Evolutionary conservation across 768 basidiomycete species (phyloP).

Genomic region (Albatrellus ellisii): DNA sequence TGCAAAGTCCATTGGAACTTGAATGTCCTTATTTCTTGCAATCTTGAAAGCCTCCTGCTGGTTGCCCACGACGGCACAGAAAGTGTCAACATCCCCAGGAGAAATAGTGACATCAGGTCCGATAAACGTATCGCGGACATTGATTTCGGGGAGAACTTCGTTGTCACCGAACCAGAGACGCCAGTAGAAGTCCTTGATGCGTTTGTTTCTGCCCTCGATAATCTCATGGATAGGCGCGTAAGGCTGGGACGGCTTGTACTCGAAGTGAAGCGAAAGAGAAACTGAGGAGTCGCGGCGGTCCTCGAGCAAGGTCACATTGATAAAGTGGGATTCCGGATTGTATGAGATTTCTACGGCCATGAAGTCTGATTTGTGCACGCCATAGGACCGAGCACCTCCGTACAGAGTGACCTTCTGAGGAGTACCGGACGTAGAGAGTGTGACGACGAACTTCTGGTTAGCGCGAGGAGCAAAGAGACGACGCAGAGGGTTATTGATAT

Average conservation of each 20-base stretch:
- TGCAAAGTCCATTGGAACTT: slow-evolving; percentile 97
- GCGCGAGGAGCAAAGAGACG: slow-evolving; percentile 74
- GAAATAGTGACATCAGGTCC: slow-evolving; percentile 80
- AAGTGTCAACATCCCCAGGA: slow-evolving; percentile 65
- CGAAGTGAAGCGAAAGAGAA: slow-evolving; percentile 71
- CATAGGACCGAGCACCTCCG: slow-evolving; percentile 73
- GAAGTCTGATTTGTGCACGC: slow-evolving; percentile 58
- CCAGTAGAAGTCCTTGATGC: slow-evolving; percentile 99
- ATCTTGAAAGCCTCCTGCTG: slow-evolving; percentile 84
- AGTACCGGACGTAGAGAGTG: slow-evolving; percentile 23
- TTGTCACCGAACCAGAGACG: slow-evolving; percentile 93
- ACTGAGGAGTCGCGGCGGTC: slow-evolving; percentile 68
- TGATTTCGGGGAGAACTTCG: slow-evolving; percentile 61
- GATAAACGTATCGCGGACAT: slow-evolving; percentile 70
- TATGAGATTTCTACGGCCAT: slow-evolving; percentile 73
- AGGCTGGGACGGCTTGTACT: slow-evolving; percentile 79
- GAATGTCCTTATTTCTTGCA: slow-evolving; percentile 49
- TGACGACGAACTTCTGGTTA: slow-evolving; percentile 66
- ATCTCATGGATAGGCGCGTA: slow-evolving; percentile 92
- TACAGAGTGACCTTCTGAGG: slow-evolving; percentile 53
- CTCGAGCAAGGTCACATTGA: slow-evolving; percentile 69
- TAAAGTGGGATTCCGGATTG: slow-evolving; percentile 34
- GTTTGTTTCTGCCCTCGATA: slow-evolving; percentile 65
- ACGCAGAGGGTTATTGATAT: slow-evolving; percentile 81
- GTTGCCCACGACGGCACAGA: slow-evolving; percentile 91